Evolutionary conservation across 371 early-diverging fungal species (phyloP), one percentile per base, ranked within the genome.

Genomic region (Chytridiales sp.): DNA sequence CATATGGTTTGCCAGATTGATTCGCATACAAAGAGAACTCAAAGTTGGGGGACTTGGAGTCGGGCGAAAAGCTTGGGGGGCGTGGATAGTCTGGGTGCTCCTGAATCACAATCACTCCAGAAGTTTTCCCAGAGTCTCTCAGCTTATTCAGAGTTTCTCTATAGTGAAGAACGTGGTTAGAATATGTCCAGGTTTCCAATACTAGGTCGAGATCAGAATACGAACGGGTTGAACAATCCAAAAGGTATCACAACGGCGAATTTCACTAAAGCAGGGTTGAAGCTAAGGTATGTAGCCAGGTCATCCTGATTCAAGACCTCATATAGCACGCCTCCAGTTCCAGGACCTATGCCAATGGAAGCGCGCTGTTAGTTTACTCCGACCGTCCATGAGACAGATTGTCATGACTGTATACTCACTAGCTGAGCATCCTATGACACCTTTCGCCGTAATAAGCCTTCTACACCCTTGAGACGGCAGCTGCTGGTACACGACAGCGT

Each of bases 21-120:
- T 81, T 76, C 9, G 84, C 83, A 68, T 88, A 88, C 3, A 88
- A 70, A 13, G 87, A 88, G 74, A 74, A 87, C 53, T 84, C 69
- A 51, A 85, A 87, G 48, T 87, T 87, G 2, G 91, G 91, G 64
- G 86, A 87, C 2, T 69, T 65, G 4, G 71, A 50, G 48, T 90
- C 91, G 0, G 85, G 82, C 2, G 90, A 90, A 22, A 48, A 59
- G 5, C 53, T 35, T 11, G 68, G 53, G 5, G 81, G 77, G 11
- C 47, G 42, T 11, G 73, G 47, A 42, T 53, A 60, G 9, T 49
- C 59, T 1, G 74, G 67, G 39, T 70, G 72, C 39, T 78, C 69
- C 29, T 79, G 66, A 31, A 82, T 67, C 0, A 79, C 75, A 17
- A 85, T 70, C 24, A 85, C 67, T 4, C 78, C 80, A 1, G 75